Conservation (phyloP, 495 filamentous ascomycete genomes). For the Xylaria nigripes region DNA sequence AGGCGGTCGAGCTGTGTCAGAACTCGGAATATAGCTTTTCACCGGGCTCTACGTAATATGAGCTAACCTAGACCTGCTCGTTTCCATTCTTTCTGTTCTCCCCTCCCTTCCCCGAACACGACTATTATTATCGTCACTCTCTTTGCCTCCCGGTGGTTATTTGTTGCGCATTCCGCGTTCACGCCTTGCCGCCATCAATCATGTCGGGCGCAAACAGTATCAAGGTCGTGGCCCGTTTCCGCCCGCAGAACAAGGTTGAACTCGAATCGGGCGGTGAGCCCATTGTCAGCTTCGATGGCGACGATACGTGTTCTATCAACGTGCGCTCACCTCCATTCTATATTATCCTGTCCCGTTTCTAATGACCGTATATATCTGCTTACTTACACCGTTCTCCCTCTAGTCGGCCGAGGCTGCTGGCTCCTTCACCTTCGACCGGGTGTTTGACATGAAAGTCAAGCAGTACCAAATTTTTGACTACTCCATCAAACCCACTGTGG, state of each 20-base stretch:
- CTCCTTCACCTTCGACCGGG: slow-evolving; percentile 92
- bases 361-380: slow-evolving; percentile 1
- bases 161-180: slow-evolving; percentile 30
- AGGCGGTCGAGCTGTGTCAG: slow-evolving; percentile 24
- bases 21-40: not conserved
- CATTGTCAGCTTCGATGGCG: slow-evolving; percentile 79
- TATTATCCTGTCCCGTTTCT: slow-evolving; percentile 5
- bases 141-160: slow-evolving; percentile 10
- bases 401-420: slow-evolving; percentile 79
- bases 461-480: slow-evolving; percentile 94
- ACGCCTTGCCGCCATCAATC: slow-evolving; percentile 28
- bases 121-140: not conserved
- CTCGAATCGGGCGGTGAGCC: slow-evolving; percentile 80
- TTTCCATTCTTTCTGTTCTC: slow-evolving; percentile 2
- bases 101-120: not conserved
- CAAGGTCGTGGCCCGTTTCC: slow-evolving; percentile 91
- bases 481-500: slow-evolving; percentile 90
- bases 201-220: slow-evolving; percentile 51
- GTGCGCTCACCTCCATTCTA: slow-evolving; percentile 45
- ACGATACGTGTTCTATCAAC: slow-evolving; percentile 80
- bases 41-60: slow-evolving; percentile 20
- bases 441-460: slow-evolving; percentile 84
- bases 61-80: slow-evolving; percentile 14
- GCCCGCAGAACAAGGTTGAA: slow-evolving; percentile 92
- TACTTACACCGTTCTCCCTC: not conserved